Evolutionary conservation across 352 stramenopile species (phyloP), one percentile per base, ranked within the genome.

Genomic region (Phytopythium ostracodes): DNA sequence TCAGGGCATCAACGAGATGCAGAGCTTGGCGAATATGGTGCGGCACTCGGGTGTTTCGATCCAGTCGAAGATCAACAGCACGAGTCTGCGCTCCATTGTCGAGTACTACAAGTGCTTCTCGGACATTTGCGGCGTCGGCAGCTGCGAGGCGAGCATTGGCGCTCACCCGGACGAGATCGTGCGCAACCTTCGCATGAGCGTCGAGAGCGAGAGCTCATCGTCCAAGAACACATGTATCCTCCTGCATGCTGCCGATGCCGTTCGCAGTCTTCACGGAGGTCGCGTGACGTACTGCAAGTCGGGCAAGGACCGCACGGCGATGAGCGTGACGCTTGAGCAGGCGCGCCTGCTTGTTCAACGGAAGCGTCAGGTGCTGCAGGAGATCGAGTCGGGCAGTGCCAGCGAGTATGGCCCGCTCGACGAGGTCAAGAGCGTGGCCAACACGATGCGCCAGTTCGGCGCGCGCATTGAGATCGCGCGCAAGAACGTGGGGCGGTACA

Each of bases 281-380:
- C 84, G 92, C 36, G 78, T 97, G 31, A 97, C 97, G 0, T 99
- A 98, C 80, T 99, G 96, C 82, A 99, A 99, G 66, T 97, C 83
- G n/a, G 96, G 97, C 31, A 99, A 99, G 69, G 96, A 99, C 75
- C 88, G 97, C 56, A 99, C 97, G 14, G 96, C 94, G 14, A 99
- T 99, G 97, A 96, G 96, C 56, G 88, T 97, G 24, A 99, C 96
- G 46, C 89, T 98, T 33, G 97, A 98, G 64, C 87, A 98, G 65
- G 89, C 94, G 22, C 84, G 97, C 35, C 64, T 98, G 81, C 72
- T 92, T 7, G 80, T 93, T 0, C 80, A 91, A 67, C 80, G 80
- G 24, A 89, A 91, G 62, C 75, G 77, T 33, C 75, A 89, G 24
- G 82, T 91, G 17, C 67, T 91, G 12, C 73, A 89, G 55, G 82